Evolutionary conservation across 805 yeast species (phyloP).

Genomic region (Wickerhamiella parazyma): DNA sequence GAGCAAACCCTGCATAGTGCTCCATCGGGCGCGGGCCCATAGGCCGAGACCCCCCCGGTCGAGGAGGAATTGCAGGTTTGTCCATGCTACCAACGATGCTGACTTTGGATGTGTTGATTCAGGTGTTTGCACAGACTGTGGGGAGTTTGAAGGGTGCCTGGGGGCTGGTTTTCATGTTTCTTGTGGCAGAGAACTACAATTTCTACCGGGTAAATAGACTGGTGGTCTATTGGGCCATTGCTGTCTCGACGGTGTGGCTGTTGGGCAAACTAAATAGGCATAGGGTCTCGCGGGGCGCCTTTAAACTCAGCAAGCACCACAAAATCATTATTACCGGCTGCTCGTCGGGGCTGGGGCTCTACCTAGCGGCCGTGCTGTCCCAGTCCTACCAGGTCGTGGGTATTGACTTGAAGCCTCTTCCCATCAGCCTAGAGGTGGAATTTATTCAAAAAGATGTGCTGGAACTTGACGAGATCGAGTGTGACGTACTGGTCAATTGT

Average conservation of each 20-base stretch:
- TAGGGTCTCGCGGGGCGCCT: neutral
- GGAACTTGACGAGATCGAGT: conserved; percentile 43
- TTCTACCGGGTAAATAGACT: neutral
- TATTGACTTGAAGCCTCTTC: conserved; percentile 14
- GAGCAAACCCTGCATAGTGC: neutral
- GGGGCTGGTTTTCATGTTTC: conserved; percentile 9
- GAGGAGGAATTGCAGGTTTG: neutral
- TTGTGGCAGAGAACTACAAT: neutral
- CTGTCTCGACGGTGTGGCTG: neutral
- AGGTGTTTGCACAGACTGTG: conserved; percentile 9
- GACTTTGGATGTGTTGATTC: conserved; percentile 9
- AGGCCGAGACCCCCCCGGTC: neutral
- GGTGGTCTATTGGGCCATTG: neutral
- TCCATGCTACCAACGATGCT: neutral
- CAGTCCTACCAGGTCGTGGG: conserved; percentile 11
- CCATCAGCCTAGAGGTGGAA: conserved; percentile 8
- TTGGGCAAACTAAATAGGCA: neutral
- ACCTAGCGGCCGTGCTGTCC: conserved; percentile 16
- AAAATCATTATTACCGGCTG: conserved; percentile 20
- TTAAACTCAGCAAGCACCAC: conserved; percentile 1
- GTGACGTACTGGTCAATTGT: conserved; percentile 70
- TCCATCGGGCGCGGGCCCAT: neutral
- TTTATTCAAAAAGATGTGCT: conserved; percentile 28
- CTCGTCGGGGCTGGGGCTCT: conserved; percentile 19
- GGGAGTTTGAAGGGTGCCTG: conserved; percentile 9